Base-by-base conservation (phyloP, 192 early-diverging fungal species). In the Polychytrium aggregatum region DNA sequence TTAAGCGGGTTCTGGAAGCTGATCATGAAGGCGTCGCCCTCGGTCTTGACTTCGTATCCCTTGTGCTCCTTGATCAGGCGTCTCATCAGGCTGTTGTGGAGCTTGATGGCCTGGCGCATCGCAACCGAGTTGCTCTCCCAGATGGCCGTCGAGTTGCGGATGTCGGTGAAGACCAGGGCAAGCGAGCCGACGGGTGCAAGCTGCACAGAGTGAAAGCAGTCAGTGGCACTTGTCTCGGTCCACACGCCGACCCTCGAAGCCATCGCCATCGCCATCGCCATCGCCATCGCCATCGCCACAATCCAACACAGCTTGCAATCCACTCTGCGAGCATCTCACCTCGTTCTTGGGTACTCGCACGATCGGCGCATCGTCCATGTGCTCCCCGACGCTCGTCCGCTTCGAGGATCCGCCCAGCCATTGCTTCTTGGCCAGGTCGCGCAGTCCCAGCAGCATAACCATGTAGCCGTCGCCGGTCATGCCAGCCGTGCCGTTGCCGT, bases 21-120 rank as follows among this genome's bases (percentile, higher is more conserved):
- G 18, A 90, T 87, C 84, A 94, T 94, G 55, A 94, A 86, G 16
- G 87, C 87, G 53, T 94, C 90, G 41, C 90, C 90, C 67, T 94
- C 90, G 1, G 87, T 94, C 57, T 94, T 94, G 37, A 94, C 90
- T 54, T 94, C 90, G 50, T 94, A 94, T 17, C 90, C 90, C 30
- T 88, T 86, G 39, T 84, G 81, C 21, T 73, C 74, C 41, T 84
- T 78, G 27, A 94, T 65, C 37, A 82, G 72, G 44, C 84, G 77
- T 9, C 90, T 72, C 86, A 94, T 87, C 3, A 85, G 70, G 35
- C 62, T 46, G 53, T 90, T 86, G 60, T 94, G 90, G 16, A 82
- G 74, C 62, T 88, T 85, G 58, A 91, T 86, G 1, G 90, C 87
- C 41, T 77, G 70, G 38, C 82, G 71, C 90, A 94, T 94, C 0